phyloP scores from a whole-genome alignment of 371 early-diverging fungal genomes.

The Syncephalastrum sp. region DNA sequence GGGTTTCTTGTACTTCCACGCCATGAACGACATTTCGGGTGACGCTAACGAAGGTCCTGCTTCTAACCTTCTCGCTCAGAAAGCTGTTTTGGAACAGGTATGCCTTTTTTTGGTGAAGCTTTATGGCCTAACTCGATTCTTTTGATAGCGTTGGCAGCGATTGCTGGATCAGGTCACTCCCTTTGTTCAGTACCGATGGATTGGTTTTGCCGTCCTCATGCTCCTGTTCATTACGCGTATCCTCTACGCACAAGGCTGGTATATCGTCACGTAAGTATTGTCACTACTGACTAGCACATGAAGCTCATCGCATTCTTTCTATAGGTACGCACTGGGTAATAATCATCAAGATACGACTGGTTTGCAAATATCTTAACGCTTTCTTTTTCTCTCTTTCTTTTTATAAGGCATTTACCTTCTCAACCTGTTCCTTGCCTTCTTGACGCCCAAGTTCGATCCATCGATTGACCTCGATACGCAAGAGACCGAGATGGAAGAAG shows the following conservation, averaged over 20 bases:
- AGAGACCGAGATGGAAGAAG: conserved; percentile 73
- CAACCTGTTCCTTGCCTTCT: conserved; percentile 91
- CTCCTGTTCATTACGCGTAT: conserved; percentile 81
- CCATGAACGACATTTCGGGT: conserved; percentile 20
- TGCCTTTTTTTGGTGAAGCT: not conserved
- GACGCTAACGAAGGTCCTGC: conserved; percentile 19
- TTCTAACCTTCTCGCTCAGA: conserved; percentile 20
- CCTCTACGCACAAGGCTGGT: conserved; percentile 87
- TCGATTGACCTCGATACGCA: conserved; percentile 74
- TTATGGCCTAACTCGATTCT: not conserved
- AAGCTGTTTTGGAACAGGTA: conserved; percentile 27
- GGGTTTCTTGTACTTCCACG: no score
- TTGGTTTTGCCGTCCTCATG: conserved; percentile 57
- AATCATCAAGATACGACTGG: not conserved
- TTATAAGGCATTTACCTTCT: conserved; percentile 88
- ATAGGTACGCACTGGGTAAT: conserved; percentile 57
- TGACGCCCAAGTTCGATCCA: conserved; percentile 96
- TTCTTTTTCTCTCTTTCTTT: not conserved
- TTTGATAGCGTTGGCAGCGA: conserved; percentile 60
- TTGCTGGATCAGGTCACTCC: conserved; percentile 82
- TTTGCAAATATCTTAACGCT: not conserved
- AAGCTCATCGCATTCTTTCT: not conserved
- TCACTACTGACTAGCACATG: not conserved
- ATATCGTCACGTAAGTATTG: conserved; percentile 78
- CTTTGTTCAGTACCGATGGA: conserved; percentile 75